phyloP scores from a whole-genome alignment of 2,329 filamentous ascomycete species.

The Colletotrichum horii region DNA sequence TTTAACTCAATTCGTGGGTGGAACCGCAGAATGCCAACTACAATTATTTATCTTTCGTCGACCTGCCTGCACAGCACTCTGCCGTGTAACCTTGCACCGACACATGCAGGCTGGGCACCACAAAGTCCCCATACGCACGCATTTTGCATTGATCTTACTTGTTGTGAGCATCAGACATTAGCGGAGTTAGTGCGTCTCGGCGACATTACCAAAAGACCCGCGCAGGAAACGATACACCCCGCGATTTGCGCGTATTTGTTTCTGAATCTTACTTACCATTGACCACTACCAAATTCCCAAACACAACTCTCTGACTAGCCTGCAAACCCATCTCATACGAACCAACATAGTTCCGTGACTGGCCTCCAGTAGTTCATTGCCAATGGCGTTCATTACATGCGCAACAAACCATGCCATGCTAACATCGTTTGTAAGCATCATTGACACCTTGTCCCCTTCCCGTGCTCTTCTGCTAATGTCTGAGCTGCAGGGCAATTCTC shows the following conservation, averaged over 20 bases:
- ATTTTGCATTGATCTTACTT: not conserved
- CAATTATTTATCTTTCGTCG: not conserved
- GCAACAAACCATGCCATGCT: not conserved
- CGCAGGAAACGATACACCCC: not conserved
- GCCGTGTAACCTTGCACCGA: not conserved
- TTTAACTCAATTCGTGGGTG: not conserved
- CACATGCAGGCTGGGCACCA: not conserved
- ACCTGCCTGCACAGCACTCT: not conserved
- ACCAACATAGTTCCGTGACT: not conserved
- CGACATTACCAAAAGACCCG: not conserved
- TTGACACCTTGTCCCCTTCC: accelerated
- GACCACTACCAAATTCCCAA: not conserved
- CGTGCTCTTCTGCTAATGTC: not conserved
- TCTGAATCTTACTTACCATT: not conserved
- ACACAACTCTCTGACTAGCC: not conserved
- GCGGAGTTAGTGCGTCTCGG: not conserved
- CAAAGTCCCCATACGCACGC: not conserved
- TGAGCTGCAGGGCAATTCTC: not conserved
- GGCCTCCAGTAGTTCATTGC: accelerated
- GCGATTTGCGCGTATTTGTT: not conserved
- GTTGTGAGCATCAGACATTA: not conserved
- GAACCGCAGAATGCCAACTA: not conserved
- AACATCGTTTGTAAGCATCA: not conserved
- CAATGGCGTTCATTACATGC: not conserved
- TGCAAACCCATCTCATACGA: accelerated